These are phyloP conservation scores for Verticillium alfalfae DNA, from an alignment of 2,329 filamentous ascomycete genomes.

Conservation along the genomic window DNA sequence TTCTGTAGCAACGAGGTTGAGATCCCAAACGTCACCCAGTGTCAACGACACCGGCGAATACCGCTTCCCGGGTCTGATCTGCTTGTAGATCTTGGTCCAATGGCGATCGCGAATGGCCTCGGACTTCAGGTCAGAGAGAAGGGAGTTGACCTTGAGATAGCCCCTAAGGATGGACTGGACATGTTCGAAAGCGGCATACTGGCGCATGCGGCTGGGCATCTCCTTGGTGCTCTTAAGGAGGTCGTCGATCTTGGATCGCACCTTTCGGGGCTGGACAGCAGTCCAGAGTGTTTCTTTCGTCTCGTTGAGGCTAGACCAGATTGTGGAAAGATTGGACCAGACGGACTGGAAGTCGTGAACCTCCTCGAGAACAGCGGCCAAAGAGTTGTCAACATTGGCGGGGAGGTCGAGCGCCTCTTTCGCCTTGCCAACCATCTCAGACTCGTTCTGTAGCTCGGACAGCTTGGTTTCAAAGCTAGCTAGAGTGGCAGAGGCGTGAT, in stretches of 20 bases:
- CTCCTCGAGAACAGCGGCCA: conserved; percentile 85
- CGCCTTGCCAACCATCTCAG: conserved; percentile 89
- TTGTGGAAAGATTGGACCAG: conserved; percentile 90
- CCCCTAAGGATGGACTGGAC: conserved; percentile 87
- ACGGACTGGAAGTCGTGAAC: conserved; percentile 99
- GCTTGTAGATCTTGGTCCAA: conserved; percentile 97
- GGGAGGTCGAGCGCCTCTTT: conserved; percentile 95
- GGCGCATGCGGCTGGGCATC: conserved; percentile 97
- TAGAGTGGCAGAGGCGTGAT: conserved; percentile 79
- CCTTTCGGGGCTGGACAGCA: conserved; percentile 89
- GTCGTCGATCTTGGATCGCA: conserved; percentile 81
- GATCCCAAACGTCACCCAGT: conserved; percentile 97
- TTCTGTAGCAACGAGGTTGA: conserved; percentile 85
- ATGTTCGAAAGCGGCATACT: conserved; percentile 99
- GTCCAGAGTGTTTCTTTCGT: conserved; percentile 91
- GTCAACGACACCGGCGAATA: conserved; percentile 94
- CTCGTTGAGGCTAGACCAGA: conserved; percentile 95
- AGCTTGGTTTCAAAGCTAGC: conserved; percentile 79
- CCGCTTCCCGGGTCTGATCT: conserved; percentile 83
- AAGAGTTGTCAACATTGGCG: conserved; percentile 70
- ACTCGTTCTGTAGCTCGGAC: conserved; percentile 78
- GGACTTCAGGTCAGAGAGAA: conserved; percentile 87
- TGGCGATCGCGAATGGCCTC: conserved; percentile 95
- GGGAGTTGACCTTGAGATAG: conserved; percentile 82
- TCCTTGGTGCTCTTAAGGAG: conserved; percentile 98